Evolutionary conservation across 495 filamentous ascomycete species (phyloP).

Genomic region (Trichoderma reesei): DNA sequence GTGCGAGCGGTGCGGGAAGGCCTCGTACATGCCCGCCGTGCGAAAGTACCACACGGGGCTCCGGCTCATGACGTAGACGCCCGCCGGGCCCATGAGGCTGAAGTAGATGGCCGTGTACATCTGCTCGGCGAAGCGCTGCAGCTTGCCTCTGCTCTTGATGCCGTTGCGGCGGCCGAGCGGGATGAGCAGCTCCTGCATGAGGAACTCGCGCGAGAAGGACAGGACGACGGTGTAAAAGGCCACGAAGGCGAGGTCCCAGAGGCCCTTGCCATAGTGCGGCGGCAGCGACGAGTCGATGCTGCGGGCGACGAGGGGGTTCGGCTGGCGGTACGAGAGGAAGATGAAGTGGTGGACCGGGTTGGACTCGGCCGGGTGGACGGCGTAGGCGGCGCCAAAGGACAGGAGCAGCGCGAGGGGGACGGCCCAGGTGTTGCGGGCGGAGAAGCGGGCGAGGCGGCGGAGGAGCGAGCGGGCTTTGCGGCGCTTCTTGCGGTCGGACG

Average conservation of each 20-base stretch:
- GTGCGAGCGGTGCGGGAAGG: conserved; percentile 79
- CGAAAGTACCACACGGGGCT: conserved; percentile 97
- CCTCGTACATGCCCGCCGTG: conserved; percentile 79
- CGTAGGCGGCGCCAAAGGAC: conserved; percentile 57
- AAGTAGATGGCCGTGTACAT: conserved; percentile 96
- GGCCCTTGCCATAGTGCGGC: conserved; percentile 82
- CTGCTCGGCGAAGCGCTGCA: conserved; percentile 96
- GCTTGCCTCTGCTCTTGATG: conserved; percentile 62
- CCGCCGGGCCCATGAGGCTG: conserved; percentile 69
- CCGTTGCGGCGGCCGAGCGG: conserved; percentile 64
- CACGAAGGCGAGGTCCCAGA: conserved; percentile 76
- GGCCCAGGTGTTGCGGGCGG: conserved; percentile 69
- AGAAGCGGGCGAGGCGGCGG: conserved; percentile 54
- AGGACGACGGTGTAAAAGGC: conserved; percentile 83
- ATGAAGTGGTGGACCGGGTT: conserved; percentile 83
- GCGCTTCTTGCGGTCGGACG: conserved; percentile 25
- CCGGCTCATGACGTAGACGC: conserved; percentile 83
- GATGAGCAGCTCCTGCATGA: conserved; percentile 87
- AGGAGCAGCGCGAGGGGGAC: conserved; percentile 64
- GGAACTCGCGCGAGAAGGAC: conserved; percentile 88
- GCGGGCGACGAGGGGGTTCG: conserved; percentile 32
- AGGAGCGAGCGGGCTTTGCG: conserved; percentile 51
- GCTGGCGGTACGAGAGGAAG: conserved; percentile 85
- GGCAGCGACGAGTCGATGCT: conserved; percentile 38
- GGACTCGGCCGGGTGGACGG: conserved; percentile 64